These are phyloP conservation scores for Thinopyrum elongatum DNA, from an alignment of 176 grass and related monocot species.

Conservation along the genomic window DNA sequence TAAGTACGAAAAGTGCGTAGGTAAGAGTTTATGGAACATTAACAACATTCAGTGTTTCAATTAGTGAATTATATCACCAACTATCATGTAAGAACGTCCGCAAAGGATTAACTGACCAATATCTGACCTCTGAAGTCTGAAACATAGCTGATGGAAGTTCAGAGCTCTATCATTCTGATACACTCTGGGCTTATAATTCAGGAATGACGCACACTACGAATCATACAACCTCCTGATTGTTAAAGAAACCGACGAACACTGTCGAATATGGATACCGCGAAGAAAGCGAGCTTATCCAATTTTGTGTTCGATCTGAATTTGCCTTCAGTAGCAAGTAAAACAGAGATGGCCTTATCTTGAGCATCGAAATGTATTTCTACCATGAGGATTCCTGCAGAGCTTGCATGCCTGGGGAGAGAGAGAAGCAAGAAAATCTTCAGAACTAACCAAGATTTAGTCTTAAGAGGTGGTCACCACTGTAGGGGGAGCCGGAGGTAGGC, in stretches of 20 bases:
- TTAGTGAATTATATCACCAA: neutral
- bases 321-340: neutral
- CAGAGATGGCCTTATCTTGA: neutral
- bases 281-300: too few relatives aligned
- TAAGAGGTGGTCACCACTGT: neutral
- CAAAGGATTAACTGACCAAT: neutral
- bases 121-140: neutral
- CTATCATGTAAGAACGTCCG: neutral
- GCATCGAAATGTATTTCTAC: neutral
- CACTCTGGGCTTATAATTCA: too few relatives aligned
- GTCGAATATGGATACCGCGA: neutral
- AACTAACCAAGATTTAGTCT: neutral
- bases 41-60: neutral
- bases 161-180: neutral
- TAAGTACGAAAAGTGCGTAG: too few relatives aligned
- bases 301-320: too few relatives aligned
- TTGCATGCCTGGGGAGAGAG: neutral
- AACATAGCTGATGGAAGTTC: neutral
- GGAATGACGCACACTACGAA: neutral
- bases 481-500: neutral
- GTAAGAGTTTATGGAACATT: neutral
- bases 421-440: neutral
- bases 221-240: neutral
- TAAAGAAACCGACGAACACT: neutral
- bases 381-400: neutral